Evolutionary conservation across 179 eudicot species (phyloP).

Genomic region (Silene coronaria): DNA sequence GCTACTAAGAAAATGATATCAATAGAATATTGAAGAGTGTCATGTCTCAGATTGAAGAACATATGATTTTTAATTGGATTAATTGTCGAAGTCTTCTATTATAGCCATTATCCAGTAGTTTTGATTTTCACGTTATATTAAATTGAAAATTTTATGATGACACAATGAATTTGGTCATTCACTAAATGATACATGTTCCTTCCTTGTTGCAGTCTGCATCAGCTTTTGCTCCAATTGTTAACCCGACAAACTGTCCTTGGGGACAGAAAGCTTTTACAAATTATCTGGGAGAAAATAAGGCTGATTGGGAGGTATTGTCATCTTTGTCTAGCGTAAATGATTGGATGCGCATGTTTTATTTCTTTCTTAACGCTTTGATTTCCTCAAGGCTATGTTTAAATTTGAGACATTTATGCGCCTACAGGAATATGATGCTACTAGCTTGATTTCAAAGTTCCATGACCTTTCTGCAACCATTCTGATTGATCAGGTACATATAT

Average conservation of each 20-base stretch:
- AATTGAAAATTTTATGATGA: not conserved
- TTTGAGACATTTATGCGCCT: constrained; percentile 5
- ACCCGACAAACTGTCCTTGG: constrained; percentile 92
- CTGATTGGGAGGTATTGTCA: constrained; percentile 76
- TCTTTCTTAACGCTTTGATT: not conserved
- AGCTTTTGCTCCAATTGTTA: constrained; percentile 81
- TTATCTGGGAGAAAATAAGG: constrained; percentile 75
- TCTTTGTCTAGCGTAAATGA: constrained; percentile 4
- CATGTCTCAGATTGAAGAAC: not conserved
- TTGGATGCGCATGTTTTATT: not conserved
- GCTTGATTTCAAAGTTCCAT: constrained; percentile 61
- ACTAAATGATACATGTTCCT: not conserved
- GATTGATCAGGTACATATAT: constrained; percentile 77
- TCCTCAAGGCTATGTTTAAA: not conserved
- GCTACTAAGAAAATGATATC: not conserved
- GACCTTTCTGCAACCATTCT: constrained; percentile 67
- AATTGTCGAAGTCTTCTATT: not conserved
- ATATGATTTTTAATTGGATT: not conserved
- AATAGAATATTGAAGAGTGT: not conserved
- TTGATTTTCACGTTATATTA: not conserved
- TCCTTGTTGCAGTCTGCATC: constrained; percentile 68
- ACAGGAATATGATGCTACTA: constrained; percentile 96
- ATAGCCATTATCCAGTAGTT: not conserved
- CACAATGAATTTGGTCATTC: not conserved
- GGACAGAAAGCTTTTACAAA: constrained; percentile 96